These are phyloP conservation scores for Leptographium radiaticola DNA, from an alignment of 2,329 filamentous ascomycete species.

Conservation along the genomic window DNA sequence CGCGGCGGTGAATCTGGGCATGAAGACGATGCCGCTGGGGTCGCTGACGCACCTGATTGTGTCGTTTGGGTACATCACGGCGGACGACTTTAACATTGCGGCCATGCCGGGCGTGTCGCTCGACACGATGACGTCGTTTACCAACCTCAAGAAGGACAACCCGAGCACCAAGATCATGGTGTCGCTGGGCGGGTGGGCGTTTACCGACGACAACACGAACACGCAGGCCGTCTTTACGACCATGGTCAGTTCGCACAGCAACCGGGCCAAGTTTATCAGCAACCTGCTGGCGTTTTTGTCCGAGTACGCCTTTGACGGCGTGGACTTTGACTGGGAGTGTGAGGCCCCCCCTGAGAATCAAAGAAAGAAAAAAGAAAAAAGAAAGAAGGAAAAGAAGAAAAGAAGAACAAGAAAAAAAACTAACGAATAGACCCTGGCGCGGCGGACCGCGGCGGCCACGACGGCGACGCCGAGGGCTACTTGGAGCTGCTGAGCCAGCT, in stretches of 20 bases:
- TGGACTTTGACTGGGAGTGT: neutral
- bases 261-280: constrained; percentile 10
- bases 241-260: constrained; percentile 5
- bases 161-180: constrained; percentile 20
- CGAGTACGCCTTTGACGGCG: neutral
- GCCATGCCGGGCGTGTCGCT: constrained; percentile 5
- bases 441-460: constrained; percentile 10
- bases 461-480: constrained; percentile 9
- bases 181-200: constrained; percentile 27
- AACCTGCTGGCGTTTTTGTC: neutral
- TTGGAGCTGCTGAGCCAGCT: constrained; percentile 1
- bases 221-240: constrained; percentile 11
- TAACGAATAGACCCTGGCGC: constrained; percentile 6
- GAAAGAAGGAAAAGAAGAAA: no score
- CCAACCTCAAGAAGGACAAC: constrained; percentile 16
- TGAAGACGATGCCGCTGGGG: constrained; percentile 13
- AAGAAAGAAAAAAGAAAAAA: no score
- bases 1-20: neutral
- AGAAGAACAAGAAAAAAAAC: no score
- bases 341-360: no score
- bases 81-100: constrained; percentile 14
- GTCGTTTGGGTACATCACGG: constrained; percentile 21
- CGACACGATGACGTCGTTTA: constrained; percentile 11
- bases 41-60: constrained; percentile 21
- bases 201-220: constrained; percentile 11